Percentiles rank a stretch among this genome's conserved stretches.
These are phyloP conservation scores for Malus sieversii DNA, from an alignment of 306 rosid genomes.

Conservation along the genomic window DNA sequence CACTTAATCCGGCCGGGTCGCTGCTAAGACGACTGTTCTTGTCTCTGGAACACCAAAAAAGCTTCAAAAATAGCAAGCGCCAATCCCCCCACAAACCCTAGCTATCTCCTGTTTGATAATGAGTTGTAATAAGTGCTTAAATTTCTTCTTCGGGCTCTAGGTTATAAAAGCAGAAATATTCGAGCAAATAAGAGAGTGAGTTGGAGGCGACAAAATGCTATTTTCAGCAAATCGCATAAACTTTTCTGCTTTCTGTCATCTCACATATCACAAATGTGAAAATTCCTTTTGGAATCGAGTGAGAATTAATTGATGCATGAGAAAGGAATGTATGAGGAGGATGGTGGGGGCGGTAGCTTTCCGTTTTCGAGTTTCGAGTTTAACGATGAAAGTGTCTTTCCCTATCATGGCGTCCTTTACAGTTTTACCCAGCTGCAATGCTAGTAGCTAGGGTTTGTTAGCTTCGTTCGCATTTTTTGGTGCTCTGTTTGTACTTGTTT, in stretches of 20 bases:
- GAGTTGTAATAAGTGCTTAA: neutral
- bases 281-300: slow-evolving; percentile 21
- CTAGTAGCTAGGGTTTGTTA: slow-evolving; percentile 3
- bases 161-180: neutral
- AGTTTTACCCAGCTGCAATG: slow-evolving; percentile 1
- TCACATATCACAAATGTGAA: slow-evolving; percentile 34
- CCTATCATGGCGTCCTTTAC: slow-evolving; percentile 29
- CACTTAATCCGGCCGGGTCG: slow-evolving; percentile 43
- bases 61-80: slow-evolving; percentile 16
- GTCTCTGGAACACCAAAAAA: slow-evolving; percentile 23
- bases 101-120: neutral
- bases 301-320: slow-evolving; percentile 20
- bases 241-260: slow-evolving; percentile 58
- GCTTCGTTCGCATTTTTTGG: neutral
- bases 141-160: slow-evolving; percentile 8
- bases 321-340: slow-evolving; percentile 13
- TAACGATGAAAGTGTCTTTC: slow-evolving; percentile 69
- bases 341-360: slow-evolving; percentile 43
- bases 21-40: slow-evolving; percentile 24
- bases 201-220: slow-evolving; percentile 40
- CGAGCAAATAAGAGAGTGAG: slow-evolving; percentile 6
- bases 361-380: slow-evolving; percentile 57
- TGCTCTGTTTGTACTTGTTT: neutral
- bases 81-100: slow-evolving; percentile 13
- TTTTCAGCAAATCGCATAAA: slow-evolving; percentile 11